phyloP scores from a whole-genome alignment of 208 protist species.

The Giardia duodenalis region DNA sequence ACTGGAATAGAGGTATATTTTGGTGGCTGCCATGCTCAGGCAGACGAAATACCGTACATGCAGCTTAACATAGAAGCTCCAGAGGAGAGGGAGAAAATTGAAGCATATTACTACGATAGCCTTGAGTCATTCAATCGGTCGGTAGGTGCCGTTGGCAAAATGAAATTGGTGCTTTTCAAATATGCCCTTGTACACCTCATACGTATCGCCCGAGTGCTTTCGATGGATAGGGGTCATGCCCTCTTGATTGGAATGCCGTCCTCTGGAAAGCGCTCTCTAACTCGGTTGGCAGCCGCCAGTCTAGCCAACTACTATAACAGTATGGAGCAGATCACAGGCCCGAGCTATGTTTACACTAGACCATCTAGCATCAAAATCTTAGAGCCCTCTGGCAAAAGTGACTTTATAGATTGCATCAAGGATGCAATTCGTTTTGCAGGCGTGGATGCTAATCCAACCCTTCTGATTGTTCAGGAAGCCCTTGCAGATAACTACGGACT shows the following conservation, averaged over 20 bases:
- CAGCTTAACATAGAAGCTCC: not conserved
- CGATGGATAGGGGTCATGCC: constrained; percentile 74
- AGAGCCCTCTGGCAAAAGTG: constrained; percentile 60
- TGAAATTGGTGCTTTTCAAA: constrained; percentile 22
- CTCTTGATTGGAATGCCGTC: constrained; percentile 89
- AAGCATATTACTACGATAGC: not conserved
- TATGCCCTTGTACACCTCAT: constrained; percentile 65
- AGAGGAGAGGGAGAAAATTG: not conserved
- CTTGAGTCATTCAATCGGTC: not conserved
- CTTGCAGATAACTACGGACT: constrained; percentile 88
- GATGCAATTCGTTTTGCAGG: constrained; percentile 65
- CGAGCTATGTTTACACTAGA: constrained; percentile 66
- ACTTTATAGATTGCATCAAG: constrained; percentile 90
- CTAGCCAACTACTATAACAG: not conserved
- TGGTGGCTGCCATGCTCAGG: not conserved
- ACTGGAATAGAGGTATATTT: not conserved
- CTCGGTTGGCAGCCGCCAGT: constrained; percentile 58
- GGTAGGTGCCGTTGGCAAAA: not conserved
- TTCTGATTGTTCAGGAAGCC: constrained; percentile 90
- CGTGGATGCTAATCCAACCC: constrained; percentile 65
- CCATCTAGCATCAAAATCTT: constrained; percentile 71
- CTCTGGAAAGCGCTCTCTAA: constrained; percentile 74
- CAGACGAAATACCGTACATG: not conserved
- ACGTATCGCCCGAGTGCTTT: constrained; percentile 80
- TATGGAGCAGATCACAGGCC: constrained; percentile 28